These are phyloP conservation scores for Calamus simplicifolius DNA, from an alignment of 176 grass and related monocot genomes.

Conservation along the genomic window DNA sequence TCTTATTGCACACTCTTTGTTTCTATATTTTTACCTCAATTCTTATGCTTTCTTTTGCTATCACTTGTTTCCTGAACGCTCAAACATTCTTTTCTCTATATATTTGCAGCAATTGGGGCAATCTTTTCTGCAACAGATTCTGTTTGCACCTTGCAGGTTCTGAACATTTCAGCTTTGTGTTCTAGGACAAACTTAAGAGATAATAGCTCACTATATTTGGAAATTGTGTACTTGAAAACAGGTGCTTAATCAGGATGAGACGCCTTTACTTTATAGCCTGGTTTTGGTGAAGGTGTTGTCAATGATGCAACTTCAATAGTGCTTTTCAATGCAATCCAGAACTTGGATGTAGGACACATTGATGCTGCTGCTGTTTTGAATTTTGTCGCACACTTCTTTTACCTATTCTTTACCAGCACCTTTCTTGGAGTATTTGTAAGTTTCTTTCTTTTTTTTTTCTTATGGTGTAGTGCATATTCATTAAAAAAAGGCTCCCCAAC, in stretches of 20 bases:
- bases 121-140: slow-evolving; percentile 96
- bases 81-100: slow-evolving; percentile 1
- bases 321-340: slow-evolving; percentile 86
- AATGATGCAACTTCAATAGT: slow-evolving; percentile 97
- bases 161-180: slow-evolving; percentile 1
- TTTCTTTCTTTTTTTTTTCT: slow-evolving; percentile 13
- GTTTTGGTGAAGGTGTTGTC: slow-evolving; percentile 96
- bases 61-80: slow-evolving; percentile 8
- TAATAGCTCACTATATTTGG: neutral
- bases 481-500: too few species aligned
- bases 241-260: slow-evolving; percentile 90
- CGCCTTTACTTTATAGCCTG: slow-evolving; percentile 85
- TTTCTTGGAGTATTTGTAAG: slow-evolving; percentile 84
- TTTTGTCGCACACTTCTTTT: slow-evolving; percentile 59
- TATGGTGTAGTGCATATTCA: neutral
- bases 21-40: neutral
- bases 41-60: neutral
- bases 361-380: slow-evolving; percentile 33
- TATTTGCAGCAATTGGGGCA: slow-evolving; percentile 76
- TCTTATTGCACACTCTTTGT: neutral
- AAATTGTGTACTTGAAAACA: slow-evolving; percentile 11
- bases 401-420: slow-evolving; percentile 64
- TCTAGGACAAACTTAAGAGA: neutral
- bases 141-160: slow-evolving; percentile 84
- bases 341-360: slow-evolving; percentile 47